phyloP scores from a whole-genome alignment of 768 basidiomycete genomes.

The Serendipita sp. region DNA sequence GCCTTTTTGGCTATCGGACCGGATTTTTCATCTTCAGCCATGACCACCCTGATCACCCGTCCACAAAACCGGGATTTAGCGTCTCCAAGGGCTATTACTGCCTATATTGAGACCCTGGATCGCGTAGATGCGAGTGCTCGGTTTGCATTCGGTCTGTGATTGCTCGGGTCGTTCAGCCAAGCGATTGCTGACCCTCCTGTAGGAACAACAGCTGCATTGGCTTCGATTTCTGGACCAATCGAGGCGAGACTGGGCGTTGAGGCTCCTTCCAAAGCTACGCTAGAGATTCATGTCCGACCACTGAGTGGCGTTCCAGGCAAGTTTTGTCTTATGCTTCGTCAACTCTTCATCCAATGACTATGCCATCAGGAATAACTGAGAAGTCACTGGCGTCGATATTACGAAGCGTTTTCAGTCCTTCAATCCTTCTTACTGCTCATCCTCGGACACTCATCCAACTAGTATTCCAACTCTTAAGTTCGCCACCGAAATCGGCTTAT shows the following conservation, averaged over 20 bases:
- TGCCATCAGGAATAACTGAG: conserved; percentile 35
- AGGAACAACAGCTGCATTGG: conserved; percentile 34
- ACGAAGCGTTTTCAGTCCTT: conserved; percentile 41
- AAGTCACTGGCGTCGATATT: conserved; percentile 42
- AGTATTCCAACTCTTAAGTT: conserved; percentile 47
- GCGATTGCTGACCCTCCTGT: conserved; percentile 13
- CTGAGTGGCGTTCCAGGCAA: conserved; percentile 44
- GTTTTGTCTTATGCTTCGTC: background rate
- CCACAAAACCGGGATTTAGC: background rate
- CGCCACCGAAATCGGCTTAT: conserved; percentile 2
- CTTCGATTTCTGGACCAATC: conserved; percentile 69
- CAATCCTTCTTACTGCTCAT: conserved; percentile 47
- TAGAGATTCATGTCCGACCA: conserved; percentile 62
- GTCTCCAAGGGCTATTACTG: background rate
- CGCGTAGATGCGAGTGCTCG: conserved; percentile 64
- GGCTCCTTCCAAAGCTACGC: conserved; percentile 52
- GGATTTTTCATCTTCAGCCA: no score
- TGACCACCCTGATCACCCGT: background rate
- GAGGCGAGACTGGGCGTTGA: conserved; percentile 57
- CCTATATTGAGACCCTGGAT: conserved; percentile 40
- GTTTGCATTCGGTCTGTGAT: conserved; percentile 44
- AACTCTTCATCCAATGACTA: background rate
- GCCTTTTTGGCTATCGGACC: no score
- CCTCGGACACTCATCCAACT: conserved; percentile 66
- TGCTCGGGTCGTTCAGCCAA: background rate